A percentile compares a stretch with the other conserved stretches of the same genome.
phyloP scores from a whole-genome alignment of 2,329 filamentous ascomycete species.

The Fusarium humuli region DNA sequence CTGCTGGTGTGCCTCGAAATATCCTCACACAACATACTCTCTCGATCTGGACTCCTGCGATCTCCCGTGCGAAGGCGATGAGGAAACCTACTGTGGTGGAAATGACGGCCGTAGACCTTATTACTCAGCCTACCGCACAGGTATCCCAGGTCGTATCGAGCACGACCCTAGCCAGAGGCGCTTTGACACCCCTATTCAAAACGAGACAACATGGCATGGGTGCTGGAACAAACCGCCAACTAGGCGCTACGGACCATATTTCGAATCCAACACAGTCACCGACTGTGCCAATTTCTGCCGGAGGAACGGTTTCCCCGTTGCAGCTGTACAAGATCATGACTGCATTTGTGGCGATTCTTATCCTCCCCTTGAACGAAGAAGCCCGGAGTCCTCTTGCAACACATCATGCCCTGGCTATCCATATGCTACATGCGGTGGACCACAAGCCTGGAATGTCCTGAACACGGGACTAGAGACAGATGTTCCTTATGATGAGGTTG shows the following conservation, averaged over 20 bases:
- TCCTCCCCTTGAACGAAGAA: neutral
- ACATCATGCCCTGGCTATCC: neutral
- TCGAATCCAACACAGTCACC: neutral
- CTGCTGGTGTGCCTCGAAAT: slow-evolving; percentile 9
- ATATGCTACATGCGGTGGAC: neutral
- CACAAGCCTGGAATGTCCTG: neutral
- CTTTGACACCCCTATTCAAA: neutral
- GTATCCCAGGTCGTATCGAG: accelerated
- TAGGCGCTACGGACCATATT: too few species aligned
- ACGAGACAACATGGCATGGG: neutral
- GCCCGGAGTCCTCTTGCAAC: neutral
- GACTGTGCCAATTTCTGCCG: neutral
- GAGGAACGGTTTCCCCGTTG: neutral
- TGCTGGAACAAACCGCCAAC: slow-evolving; percentile 1
- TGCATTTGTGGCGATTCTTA: slow-evolving; percentile 18
- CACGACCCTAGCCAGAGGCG: neutral
- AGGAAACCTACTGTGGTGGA: neutral
- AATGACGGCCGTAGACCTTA: neutral
- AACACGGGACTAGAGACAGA: neutral
- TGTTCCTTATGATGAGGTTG: neutral
- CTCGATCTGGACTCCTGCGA: neutral
- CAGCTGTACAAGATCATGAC: neutral
- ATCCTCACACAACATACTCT: neutral
- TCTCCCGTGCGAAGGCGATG: neutral
- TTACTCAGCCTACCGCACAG: slow-evolving; percentile 1